These are phyloP conservation scores for Bipolaris sorokiniana DNA, from an alignment of 2,329 filamentous ascomycete species.

Conservation along the genomic window DNA sequence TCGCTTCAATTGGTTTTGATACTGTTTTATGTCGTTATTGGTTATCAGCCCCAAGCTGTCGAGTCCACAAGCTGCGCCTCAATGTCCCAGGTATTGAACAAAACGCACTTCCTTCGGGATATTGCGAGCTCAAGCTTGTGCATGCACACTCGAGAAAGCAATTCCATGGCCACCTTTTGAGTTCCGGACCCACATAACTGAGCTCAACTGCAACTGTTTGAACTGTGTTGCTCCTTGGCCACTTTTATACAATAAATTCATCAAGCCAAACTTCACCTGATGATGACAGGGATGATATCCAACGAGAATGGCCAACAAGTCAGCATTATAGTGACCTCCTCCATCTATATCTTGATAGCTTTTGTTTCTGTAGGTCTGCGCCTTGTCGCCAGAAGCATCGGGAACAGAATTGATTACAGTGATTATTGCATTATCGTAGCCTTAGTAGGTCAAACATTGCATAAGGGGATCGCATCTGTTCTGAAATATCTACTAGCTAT, in stretches of 20 bases:
- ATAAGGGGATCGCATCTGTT: not conserved
- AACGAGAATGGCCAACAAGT: slow-evolving; percentile 22
- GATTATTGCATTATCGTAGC: slow-evolving; percentile 23
- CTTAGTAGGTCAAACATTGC: slow-evolving; percentile 2
- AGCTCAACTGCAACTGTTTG: not conserved
- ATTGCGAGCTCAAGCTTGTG: not conserved
- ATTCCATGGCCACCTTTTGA: not conserved
- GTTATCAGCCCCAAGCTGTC: not conserved
- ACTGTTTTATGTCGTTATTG: not conserved
- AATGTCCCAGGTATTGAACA: not conserved
- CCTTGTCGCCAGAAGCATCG: slow-evolving; percentile 13
- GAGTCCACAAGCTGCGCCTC: not conserved
- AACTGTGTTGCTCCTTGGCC: not conserved
- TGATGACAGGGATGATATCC: slow-evolving; percentile 1
- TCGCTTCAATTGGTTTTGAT: not conserved
- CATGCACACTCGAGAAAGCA: not conserved
- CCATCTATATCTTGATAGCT: slow-evolving; percentile 19
- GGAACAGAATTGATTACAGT: slow-evolving; percentile 17
- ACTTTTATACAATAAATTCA: not conserved
- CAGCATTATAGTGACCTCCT: slow-evolving; percentile 12
- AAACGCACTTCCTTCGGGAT: not conserved
- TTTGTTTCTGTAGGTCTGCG: slow-evolving; percentile 17
- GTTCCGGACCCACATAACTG: not conserved
- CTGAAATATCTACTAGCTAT: slow-evolving; percentile 13
- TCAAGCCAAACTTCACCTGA: not conserved